Conservation (phyloP, 805 yeast genomes). For the Yamadazyma laniorum region DNA sequence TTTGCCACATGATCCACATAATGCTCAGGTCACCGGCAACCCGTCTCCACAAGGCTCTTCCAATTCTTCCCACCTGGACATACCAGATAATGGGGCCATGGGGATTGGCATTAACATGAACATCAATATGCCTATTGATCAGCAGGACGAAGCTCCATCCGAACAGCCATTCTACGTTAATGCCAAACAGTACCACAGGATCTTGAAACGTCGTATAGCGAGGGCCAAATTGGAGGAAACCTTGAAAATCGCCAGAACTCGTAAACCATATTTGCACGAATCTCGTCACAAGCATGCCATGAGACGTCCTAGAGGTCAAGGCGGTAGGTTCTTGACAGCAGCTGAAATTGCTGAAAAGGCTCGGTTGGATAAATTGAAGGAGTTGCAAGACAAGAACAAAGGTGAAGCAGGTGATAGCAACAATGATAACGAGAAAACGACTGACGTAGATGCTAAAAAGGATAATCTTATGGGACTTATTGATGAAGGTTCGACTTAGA, state of each 20-base stretch:
- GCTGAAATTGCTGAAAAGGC: slow-evolving; percentile 57
- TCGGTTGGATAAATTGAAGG: slow-evolving; percentile 37
- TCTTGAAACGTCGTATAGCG: slow-evolving; percentile 87
- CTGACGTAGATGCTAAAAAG: slow-evolving; percentile 5
- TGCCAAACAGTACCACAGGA: slow-evolving; percentile 96
- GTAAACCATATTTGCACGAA: slow-evolving; percentile 93
- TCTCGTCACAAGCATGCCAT: slow-evolving; percentile 98
- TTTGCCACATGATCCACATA: not conserved
- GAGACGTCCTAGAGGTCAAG: slow-evolving; percentile 99
- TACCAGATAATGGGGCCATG: slow-evolving; percentile 6
- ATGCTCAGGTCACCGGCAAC: not conserved
- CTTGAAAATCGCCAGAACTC: slow-evolving; percentile 80
- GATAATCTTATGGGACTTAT: slow-evolving; percentile 6
- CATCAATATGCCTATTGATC: slow-evolving; percentile 12
- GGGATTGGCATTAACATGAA: slow-evolving; percentile 10
- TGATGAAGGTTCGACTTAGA: slow-evolving; percentile 2
- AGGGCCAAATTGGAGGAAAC: slow-evolving; percentile 90
- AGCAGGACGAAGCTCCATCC: slow-evolving; percentile 15
- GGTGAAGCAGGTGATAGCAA: not conserved
- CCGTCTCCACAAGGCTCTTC: slow-evolving; percentile 10
- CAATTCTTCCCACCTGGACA: slow-evolving; percentile 4
- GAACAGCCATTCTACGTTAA: slow-evolving; percentile 97
- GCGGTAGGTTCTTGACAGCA: slow-evolving; percentile 94
- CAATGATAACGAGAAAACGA: slow-evolving; percentile 5
- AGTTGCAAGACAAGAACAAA: slow-evolving; percentile 23